Percentiles rank a stretch among this genome's conserved stretches.
Evolutionary conservation across 2,329 filamentous ascomycete genomes (phyloP).

Genomic region (Ceratocystiopsis brevicomis): DNA sequence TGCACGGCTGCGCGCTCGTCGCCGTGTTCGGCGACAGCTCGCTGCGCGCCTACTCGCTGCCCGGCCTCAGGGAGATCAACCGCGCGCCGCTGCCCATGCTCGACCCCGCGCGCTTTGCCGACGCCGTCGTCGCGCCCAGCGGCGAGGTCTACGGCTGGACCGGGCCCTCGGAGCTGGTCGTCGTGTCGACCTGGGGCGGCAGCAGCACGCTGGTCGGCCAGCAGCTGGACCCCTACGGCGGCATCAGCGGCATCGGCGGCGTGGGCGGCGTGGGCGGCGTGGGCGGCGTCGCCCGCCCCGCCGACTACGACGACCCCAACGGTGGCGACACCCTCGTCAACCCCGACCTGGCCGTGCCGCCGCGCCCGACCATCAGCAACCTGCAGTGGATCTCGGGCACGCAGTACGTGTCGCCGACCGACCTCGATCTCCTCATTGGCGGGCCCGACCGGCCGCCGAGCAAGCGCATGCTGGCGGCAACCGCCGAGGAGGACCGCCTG

Average conservation of each 20-base stretch:
- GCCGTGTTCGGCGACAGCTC: slow-evolving; percentile 70
- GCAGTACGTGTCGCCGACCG: slow-evolving; percentile 68
- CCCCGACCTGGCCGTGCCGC: slow-evolving; percentile 50
- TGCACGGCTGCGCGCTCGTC: slow-evolving; percentile 60
- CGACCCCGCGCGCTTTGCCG: slow-evolving; percentile 52
- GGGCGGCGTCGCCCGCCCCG: slow-evolving; percentile 69
- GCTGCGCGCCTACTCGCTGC: slow-evolving; percentile 69
- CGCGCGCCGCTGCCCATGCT: slow-evolving; percentile 47
- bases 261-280: slow-evolving; percentile 83
- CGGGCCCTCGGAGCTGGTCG: slow-evolving; percentile 65
- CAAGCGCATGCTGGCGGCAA: slow-evolving; percentile 70
- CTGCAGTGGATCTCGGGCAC: slow-evolving; percentile 94
- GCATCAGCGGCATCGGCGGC: slow-evolving; percentile 41
- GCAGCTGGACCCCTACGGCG: slow-evolving; percentile 26
- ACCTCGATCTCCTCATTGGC: slow-evolving; percentile 80
- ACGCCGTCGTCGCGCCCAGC: slow-evolving; percentile 52
- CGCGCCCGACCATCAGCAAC: slow-evolving; percentile 83
- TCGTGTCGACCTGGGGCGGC: slow-evolving; percentile 66
- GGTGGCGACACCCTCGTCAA: slow-evolving; percentile 62
- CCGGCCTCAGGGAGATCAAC: slow-evolving; percentile 68
- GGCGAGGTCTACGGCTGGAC: slow-evolving; percentile 80
- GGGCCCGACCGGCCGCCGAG: slow-evolving; percentile 75
- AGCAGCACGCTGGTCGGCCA: slow-evolving; percentile 29
- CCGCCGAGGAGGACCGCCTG: slow-evolving; percentile 53
- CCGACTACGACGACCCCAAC: slow-evolving; percentile 37